Percentiles rank a stretch among this genome's conserved stretches.
Conservation (phyloP, 139 green algal genomes). For the Coelastrella sp. region DNA sequence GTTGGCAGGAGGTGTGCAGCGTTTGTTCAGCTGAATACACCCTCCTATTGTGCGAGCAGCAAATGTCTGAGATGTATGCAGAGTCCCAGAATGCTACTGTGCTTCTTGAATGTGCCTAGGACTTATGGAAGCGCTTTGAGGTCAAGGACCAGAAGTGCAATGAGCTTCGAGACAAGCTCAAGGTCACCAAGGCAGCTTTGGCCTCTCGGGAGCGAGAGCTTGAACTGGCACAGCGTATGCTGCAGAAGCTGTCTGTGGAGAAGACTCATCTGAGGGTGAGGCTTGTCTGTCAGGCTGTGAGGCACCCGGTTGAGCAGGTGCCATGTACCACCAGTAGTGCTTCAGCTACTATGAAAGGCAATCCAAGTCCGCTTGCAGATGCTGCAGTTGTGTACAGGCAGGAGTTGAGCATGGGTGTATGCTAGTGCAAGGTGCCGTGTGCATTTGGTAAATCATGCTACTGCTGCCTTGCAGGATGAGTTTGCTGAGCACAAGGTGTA, state of each 20-base stretch:
- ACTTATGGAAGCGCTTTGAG: slow-evolving; percentile 32
- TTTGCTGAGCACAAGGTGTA: slow-evolving; percentile 28
- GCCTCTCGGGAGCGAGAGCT: slow-evolving; percentile 27
- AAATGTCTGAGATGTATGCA: too few relatives aligned
- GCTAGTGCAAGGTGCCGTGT: too few relatives aligned
- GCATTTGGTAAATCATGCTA: background rate
- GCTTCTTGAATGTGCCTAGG: background rate
- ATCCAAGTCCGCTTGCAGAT: background rate
- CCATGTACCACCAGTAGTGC: too few relatives aligned
- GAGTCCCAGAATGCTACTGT: too few relatives aligned
- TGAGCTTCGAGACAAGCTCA: slow-evolving; percentile 46
- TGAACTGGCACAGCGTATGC: background rate
- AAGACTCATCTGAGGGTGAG: slow-evolving; percentile 26
- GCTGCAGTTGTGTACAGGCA: background rate
- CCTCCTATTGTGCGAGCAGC: too few relatives aligned
- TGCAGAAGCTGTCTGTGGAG: slow-evolving; percentile 36
- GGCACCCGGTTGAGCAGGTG: background rate
- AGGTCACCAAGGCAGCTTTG: slow-evolving; percentile 22
- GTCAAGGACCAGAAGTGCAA: slow-evolving; percentile 34
- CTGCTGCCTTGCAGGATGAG: background rate
- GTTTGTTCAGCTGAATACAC: too few relatives aligned
- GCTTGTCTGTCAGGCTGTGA: background rate
- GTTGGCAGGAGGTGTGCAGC: background rate
- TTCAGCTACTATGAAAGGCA: too few relatives aligned
- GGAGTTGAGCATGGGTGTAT: background rate